Evolutionary conservation across 148 eudicot genomes (phyloP), one percentile per base, ranked within the genome.

Genomic region (Rhododendron mucronatum): DNA sequence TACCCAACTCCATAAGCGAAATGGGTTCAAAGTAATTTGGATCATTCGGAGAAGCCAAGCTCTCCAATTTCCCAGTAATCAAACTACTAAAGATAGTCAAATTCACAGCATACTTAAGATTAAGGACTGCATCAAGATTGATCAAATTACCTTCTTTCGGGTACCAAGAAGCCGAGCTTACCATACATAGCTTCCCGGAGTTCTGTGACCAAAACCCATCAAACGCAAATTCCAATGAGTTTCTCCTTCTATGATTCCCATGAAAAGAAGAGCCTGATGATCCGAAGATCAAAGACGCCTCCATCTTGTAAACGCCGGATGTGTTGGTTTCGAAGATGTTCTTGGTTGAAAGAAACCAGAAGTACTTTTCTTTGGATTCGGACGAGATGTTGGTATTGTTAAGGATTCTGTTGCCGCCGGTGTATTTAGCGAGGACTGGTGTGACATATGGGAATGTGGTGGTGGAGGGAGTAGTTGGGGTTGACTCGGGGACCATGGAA

Each of bases 51-150:
- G 79, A 48, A 41, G 41, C 48, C 79, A 87, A 84, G 80, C 89
- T 87, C 81, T 84, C 81, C 74, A 87, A 84, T 5, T 5, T 80
- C 41, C 86, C 89, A 53, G 74, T 78, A n/a, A 87, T 71, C 69
- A 79, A 87, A 71, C 86, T 84, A 21, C 16, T 87, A 41, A 15
- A 20, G 13, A 84, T 23, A 26, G 73, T 87, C 2, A 28, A 35
- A n/a, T 53, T 37, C 39, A 37, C 2, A 37, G 39, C 3, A 37
- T 37, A 37, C 41, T 53, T 84, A 71, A 84, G 83, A 74, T 78
- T 69, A n/a, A 87, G 83, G 47, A 84, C 80, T 41, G 86, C 89
- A 0, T 87, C 44, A 2, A 37, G 39, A 37, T 37, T 37, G 39
- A 37, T 37, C 39, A 37, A 37, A 37, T 37, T 37, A 35, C 37